Evolutionary conservation across 139 green algal species (phyloP).

Genomic region (Zygnema cylindricum): DNA sequence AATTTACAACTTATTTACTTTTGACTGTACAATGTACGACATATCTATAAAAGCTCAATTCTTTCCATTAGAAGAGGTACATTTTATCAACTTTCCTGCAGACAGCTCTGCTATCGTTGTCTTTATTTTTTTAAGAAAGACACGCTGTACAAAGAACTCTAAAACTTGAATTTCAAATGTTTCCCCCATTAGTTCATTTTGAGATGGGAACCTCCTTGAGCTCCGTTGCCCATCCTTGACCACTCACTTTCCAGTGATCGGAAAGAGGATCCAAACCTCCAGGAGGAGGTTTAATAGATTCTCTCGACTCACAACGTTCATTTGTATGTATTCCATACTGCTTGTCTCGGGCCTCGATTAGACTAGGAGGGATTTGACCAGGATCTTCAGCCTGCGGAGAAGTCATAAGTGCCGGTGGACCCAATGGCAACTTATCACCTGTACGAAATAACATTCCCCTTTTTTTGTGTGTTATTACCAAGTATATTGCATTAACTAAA

Average conservation of each 20-base stretch:
- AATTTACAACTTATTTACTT: too few species aligned
- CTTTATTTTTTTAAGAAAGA: too few species aligned
- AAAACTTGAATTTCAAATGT: too few species aligned
- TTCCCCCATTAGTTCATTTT: too few species aligned
- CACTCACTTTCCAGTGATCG: constrained; percentile 48
- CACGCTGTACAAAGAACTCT: too few species aligned
- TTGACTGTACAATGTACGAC: too few species aligned
- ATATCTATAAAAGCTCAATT: too few species aligned
- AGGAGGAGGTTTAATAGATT: neutral
- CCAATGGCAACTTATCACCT: constrained; percentile 51
- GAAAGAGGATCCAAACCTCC: constrained; percentile 33
- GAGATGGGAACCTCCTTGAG: constrained; percentile 38
- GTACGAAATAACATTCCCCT: neutral
- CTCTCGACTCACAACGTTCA: constrained; percentile 32
- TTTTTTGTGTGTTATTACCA: neutral
- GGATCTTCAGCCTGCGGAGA: constrained; percentile 41
- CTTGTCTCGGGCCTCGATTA: constrained; percentile 34
- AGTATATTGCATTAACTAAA: too few species aligned
- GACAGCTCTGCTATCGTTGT: too few species aligned
- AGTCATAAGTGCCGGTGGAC: constrained; percentile 46
- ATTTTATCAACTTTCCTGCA: too few species aligned
- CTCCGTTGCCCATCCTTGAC: constrained; percentile 37
- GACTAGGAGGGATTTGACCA: neutral
- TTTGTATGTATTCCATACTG: constrained; percentile 38
- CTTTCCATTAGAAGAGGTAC: too few species aligned